These are phyloP conservation scores for Theileria sp. DNA, from an alignment of 169 alveolate species.

Conservation along the genomic window DNA sequence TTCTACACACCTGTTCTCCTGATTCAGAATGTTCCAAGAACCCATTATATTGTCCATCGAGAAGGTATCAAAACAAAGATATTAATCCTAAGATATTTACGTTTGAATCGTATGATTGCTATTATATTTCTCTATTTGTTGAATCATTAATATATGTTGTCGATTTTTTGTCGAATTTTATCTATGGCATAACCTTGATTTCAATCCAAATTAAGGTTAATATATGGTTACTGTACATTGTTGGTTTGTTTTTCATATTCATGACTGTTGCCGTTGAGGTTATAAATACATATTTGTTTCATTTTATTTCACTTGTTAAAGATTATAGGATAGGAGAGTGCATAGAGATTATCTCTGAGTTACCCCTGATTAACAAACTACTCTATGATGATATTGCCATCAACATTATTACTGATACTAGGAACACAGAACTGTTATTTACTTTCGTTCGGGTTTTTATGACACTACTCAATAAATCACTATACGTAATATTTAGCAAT, in stretches of 20 bases:
- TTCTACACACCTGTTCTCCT: too few relatives aligned
- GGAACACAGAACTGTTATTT: conserved; percentile 38
- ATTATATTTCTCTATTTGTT: too few relatives aligned
- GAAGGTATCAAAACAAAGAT: too few relatives aligned
- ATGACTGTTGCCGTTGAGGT: conserved; percentile 21
- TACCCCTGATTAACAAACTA: conserved; percentile 17
- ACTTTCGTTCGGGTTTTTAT: conserved; percentile 12
- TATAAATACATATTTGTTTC: conserved; percentile 10
- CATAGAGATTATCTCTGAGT: conserved; percentile 7
- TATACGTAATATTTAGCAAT: not conserved
- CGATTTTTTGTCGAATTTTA: conserved; percentile 9
- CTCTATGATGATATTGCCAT: conserved; percentile 47
- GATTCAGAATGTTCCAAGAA: too few relatives aligned
- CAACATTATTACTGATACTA: conserved; percentile 18
- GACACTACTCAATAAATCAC: conserved; percentile 6
- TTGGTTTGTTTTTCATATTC: not conserved
- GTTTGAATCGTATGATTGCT: too few relatives aligned
- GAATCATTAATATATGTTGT: too few relatives aligned
- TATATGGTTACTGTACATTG: not conserved
- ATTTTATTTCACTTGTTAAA: conserved; percentile 3
- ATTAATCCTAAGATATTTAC: too few relatives aligned
- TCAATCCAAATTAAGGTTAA: not conserved
- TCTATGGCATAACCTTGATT: not conserved
- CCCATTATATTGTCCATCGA: too few relatives aligned
- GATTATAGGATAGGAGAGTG: conserved; percentile 4